Conservation (phyloP, 495 filamentous ascomycete genomes). For the Penicillium arizonense region DNA sequence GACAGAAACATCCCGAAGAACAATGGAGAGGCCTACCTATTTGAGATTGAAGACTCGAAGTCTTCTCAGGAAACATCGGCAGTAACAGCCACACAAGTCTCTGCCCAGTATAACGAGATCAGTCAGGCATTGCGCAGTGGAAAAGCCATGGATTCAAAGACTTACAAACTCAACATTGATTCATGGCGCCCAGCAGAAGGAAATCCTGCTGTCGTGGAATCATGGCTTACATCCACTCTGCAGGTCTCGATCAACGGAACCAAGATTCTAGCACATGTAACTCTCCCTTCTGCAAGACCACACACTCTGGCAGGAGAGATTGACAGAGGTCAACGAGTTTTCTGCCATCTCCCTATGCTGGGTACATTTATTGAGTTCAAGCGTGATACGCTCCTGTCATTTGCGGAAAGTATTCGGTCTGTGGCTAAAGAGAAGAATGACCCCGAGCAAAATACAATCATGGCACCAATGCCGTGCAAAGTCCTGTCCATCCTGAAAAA, state of each 20-base stretch:
- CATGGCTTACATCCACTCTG: slow-evolving; percentile 11
- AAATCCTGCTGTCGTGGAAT: slow-evolving; percentile 4
- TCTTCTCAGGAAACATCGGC: no score
- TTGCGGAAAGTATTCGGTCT: slow-evolving; percentile 63
- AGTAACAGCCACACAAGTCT: slow-evolving; percentile 4
- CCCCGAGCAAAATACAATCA: slow-evolving; percentile 65
- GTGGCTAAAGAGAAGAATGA: slow-evolving; percentile 68
- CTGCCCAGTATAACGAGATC: slow-evolving; percentile 16
- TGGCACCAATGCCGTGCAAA: slow-evolving; percentile 86
- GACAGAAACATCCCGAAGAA: not conserved
- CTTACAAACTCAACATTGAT: slow-evolving; percentile 3
- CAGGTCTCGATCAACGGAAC: slow-evolving; percentile 13
- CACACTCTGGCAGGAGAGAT: slow-evolving; percentile 55
- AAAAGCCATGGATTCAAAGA: not conserved
- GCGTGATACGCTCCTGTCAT: slow-evolving; percentile 61
- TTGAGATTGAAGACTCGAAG: not conserved
- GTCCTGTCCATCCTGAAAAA: slow-evolving; percentile 70
- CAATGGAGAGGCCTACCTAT: not conserved
- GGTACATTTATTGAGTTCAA: slow-evolving; percentile 61
- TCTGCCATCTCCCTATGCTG: slow-evolving; percentile 16
- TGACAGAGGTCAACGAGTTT: slow-evolving; percentile 30
- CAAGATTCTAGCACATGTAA: slow-evolving; percentile 46
- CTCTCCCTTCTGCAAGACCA: slow-evolving; percentile 60
- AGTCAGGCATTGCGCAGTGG: slow-evolving; percentile 12
- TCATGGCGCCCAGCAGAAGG: slow-evolving; percentile 14